phyloP scores from a whole-genome alignment of 192 early-diverging fungal genomes.

The Paraglomus occultum region DNA sequence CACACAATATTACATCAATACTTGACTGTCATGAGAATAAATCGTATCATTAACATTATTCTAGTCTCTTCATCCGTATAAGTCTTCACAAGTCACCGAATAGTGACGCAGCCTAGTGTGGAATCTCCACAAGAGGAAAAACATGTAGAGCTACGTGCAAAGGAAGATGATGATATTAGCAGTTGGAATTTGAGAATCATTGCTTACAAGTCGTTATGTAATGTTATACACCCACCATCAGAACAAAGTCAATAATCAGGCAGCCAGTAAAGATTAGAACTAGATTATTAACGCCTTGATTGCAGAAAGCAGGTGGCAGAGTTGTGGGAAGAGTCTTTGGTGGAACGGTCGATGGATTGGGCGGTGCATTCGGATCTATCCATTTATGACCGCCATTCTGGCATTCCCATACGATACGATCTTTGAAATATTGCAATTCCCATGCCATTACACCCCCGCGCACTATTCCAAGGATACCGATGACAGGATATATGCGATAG shows the following conservation, averaged over 20 bases:
- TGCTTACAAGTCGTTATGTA: background rate
- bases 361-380: background rate
- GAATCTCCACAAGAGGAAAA: slow-evolving; percentile 23
- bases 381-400: slow-evolving; percentile 14
- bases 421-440: background rate
- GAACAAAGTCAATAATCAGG: slow-evolving; percentile 14
- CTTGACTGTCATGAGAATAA: too few species aligned
- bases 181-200: background rate
- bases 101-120: slow-evolving; percentile 6
- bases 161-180: background rate
- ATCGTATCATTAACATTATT: too few species aligned
- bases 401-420: slow-evolving; percentile 14
- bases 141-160: slow-evolving; percentile 19
- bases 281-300: background rate
- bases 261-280: background rate
- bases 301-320: slow-evolving; percentile 13
- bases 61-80: too few species aligned
- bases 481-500: slow-evolving; percentile 2
- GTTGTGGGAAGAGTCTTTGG: background rate
- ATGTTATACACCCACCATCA: slow-evolving; percentile 15
- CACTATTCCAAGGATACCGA: slow-evolving; percentile 7
- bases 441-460: slow-evolving; percentile 24
- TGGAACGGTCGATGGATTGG: background rate
- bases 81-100: background rate
- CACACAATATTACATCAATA: too few species aligned